phyloP scores from a whole-genome alignment of 2,329 filamentous ascomycete species.

The Aspergillus amoenus region DNA sequence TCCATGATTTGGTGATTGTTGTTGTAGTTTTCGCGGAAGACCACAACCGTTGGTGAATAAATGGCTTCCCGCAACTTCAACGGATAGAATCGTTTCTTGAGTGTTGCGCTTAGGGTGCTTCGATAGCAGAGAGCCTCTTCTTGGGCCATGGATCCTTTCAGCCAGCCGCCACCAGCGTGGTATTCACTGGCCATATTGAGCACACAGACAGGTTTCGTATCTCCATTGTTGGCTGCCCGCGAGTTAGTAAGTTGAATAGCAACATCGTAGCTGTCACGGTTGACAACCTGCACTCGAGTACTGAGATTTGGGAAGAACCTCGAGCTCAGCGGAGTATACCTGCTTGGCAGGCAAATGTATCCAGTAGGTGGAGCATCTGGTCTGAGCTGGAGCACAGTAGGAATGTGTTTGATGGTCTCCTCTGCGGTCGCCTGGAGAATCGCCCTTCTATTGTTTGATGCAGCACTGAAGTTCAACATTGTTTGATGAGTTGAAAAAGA shows the following conservation, averaged over 20 bases:
- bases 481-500: background rate
- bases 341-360: constrained; percentile 39
- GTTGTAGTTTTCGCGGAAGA: constrained; percentile 55
- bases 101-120: constrained; percentile 44
- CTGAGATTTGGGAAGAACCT: constrained; percentile 44
- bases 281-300: constrained; percentile 51
- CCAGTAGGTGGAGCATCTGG: constrained; percentile 42
- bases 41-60: constrained; percentile 61
- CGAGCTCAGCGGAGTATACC: constrained; percentile 41
- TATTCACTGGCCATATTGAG: constrained; percentile 65
- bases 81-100: constrained; percentile 54
- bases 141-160: constrained; percentile 62
- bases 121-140: constrained; percentile 70
- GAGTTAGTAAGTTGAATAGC: constrained; percentile 45
- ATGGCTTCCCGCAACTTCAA: constrained; percentile 52
- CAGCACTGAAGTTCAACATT: background rate
- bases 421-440: constrained; percentile 45
- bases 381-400: constrained; percentile 47
- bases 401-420: constrained; percentile 51
- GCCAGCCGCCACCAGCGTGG: constrained; percentile 63
- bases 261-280: constrained; percentile 59
- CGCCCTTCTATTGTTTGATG: constrained; percentile 10
- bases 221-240: constrained; percentile 20
- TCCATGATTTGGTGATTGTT: constrained; percentile 51
- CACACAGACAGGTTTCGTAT: constrained; percentile 52